Evolutionary conservation across 345 rosid species (phyloP), one percentile per base, ranked within the genome.

Genomic region (Hevea brasiliensis): DNA sequence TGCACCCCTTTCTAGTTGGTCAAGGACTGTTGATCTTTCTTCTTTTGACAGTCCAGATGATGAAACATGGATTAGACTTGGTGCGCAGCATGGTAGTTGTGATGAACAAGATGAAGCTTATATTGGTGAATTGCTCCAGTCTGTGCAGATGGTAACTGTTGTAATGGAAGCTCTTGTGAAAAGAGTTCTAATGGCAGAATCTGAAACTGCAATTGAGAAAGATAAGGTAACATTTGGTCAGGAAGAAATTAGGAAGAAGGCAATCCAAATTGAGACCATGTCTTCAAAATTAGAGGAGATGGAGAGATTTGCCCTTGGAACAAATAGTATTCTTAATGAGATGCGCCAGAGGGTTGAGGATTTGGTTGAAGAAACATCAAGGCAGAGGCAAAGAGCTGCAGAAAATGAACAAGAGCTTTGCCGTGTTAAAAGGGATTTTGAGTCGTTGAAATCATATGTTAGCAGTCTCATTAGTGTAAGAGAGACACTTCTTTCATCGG

Each of bases 391-490:
- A 59, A 72, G 87, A 74, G 98, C 93, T 73, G 68, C 82, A 42
- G 98, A 94, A 76, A 94, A 94, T 70, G 98, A 92, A 80, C 88
- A 88, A 65, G 97, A 94, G 87, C 98, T 92, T 60, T 83, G 79
- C 77, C 93, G 89, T 73, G 94, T 94, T 71, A 92, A 88, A 86
- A 84, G 77, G 71, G 98, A 94, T 78, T 90, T 88, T 35, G 98
- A 90, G 76, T 90, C 98, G 23, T 85, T 94, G 76, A 89, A 88
- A 85, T 84, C 87, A 11, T 89, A 86, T 77, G 90, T 92, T 71
- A 85, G 84, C 80, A 84, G 85, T 78, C 89, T 91, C 53, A 87
- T 89, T 55, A 85, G 84, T 80, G 92, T 89, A 66, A 80, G 95
- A 74, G 97, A 94, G 77, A 92, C 93, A n/a, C 95, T 88, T 83